Percentiles rank a stretch among this genome's conserved stretches.
Conservation (phyloP, 83 land plant genomes). For the Picea abies region DNA sequence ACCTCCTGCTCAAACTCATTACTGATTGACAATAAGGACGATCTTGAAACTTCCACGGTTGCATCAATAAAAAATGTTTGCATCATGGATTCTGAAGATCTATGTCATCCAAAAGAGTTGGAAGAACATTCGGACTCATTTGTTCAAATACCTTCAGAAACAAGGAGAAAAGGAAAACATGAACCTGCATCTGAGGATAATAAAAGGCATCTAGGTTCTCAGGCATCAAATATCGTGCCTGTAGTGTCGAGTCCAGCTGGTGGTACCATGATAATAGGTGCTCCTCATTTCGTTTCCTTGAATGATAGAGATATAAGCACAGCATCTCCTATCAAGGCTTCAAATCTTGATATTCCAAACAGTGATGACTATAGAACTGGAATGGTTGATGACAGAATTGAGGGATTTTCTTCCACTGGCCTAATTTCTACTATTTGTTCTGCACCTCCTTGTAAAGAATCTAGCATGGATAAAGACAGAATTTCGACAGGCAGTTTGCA, state of each 20-base stretch:
- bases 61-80: neutral
- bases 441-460: neutral
- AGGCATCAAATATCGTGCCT: neutral
- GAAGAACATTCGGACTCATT: conserved; percentile 9
- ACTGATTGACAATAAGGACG: neutral
- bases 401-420: neutral
- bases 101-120: neutral
- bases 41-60: neutral
- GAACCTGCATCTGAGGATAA: neutral
- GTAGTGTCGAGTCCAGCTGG: neutral
- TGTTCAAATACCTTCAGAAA: neutral
- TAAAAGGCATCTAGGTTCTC: neutral
- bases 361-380: neutral
- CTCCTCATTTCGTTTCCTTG: no score
- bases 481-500: neutral
- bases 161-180: neutral
- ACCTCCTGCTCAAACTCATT: neutral
- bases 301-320: neutral
- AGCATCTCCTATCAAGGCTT: neutral
- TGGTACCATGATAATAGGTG: neutral
- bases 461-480: neutral
- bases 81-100: neutral
- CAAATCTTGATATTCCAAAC: neutral
- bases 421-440: neutral
- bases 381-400: neutral